phyloP scores from a whole-genome alignment of 2,329 filamentous ascomycete species.

The Bipolaris victoriae region DNA sequence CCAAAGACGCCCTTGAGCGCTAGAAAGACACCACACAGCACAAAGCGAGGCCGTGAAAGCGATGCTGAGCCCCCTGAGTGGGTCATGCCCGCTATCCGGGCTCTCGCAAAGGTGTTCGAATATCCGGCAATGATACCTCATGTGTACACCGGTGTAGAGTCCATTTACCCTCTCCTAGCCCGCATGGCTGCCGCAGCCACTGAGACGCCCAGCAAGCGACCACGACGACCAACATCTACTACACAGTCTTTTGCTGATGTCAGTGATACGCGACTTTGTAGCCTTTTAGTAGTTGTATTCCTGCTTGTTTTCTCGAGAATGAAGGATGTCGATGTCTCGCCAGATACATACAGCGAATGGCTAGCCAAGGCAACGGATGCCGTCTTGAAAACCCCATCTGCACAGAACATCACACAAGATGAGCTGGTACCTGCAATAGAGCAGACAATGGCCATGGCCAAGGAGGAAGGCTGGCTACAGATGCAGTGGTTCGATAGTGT shows the following conservation, averaged over 20 bases:
- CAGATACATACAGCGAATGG: constrained; percentile 42
- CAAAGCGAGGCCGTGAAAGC: constrained; percentile 20
- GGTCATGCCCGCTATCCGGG: constrained; percentile 72
- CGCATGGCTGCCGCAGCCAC: constrained; percentile 40
- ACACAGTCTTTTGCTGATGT: constrained; percentile 18
- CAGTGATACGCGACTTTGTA: constrained; percentile 33
- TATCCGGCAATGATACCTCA: constrained; percentile 71
- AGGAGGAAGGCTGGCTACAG: constrained; percentile 55
- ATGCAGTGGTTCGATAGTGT: constrained; percentile 65
- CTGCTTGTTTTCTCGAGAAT: constrained; percentile 63
- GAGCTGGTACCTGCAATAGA: constrained; percentile 50
- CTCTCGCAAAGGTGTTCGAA: constrained; percentile 67
- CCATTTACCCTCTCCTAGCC: constrained; percentile 54
- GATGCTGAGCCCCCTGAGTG: constrained; percentile 55
- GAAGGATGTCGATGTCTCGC: constrained; percentile 37
- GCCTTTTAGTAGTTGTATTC: constrained; percentile 65
- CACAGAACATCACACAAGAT: constrained; percentile 55
- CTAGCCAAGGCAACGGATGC: constrained; percentile 58
- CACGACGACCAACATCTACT: constrained; percentile 48
- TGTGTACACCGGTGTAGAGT: constrained; percentile 73
- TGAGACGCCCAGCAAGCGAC: constrained; percentile 55
- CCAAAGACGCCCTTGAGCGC: constrained; percentile 35
- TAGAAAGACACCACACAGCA: constrained; percentile 31
- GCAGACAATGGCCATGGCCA: constrained; percentile 41
- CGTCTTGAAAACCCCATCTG: constrained; percentile 56